Evolutionary conservation across 306 rosid species (phyloP).

Genomic region (Fagus sylvatica): DNA sequence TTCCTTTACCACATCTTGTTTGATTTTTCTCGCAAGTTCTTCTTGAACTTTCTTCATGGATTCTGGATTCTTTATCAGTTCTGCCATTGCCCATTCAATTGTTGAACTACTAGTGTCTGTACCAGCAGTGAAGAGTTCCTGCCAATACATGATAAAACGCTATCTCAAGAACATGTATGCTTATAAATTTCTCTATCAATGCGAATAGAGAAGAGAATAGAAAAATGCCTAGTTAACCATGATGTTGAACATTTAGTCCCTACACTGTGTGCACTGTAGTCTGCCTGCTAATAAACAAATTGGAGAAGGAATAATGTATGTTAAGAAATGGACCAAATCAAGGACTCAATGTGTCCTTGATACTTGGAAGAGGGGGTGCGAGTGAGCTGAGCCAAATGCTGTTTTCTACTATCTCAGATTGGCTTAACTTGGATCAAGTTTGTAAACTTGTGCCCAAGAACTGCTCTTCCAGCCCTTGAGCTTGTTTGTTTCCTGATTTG

Average conservation of each 20-base stretch:
- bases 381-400: too few species aligned
- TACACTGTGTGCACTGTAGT: neutral
- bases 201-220: neutral
- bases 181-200: neutral
- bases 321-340: too few species aligned
- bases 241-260: neutral
- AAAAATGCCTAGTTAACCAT: neutral
- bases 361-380: too few species aligned
- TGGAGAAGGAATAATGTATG: too few species aligned
- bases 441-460: too few species aligned
- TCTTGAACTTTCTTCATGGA: conserved; percentile 14
- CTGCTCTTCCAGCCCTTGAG: too few species aligned
- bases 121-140: conserved; percentile 29
- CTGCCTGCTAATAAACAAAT: too few species aligned
- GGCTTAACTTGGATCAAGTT: too few species aligned
- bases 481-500: too few species aligned
- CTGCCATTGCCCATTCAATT: conserved; percentile 33
- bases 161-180: neutral
- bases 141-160: neutral
- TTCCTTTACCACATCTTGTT: conserved; percentile 8
- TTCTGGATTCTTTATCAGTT: conserved; percentile 23
- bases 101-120: conserved; percentile 26
- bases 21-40: conserved; percentile 17
- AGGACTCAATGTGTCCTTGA: too few species aligned
- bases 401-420: too few species aligned